Conservation (phyloP, 1,284 basidiomycete genomes). For the Malassezia pachydermatis region DNA sequence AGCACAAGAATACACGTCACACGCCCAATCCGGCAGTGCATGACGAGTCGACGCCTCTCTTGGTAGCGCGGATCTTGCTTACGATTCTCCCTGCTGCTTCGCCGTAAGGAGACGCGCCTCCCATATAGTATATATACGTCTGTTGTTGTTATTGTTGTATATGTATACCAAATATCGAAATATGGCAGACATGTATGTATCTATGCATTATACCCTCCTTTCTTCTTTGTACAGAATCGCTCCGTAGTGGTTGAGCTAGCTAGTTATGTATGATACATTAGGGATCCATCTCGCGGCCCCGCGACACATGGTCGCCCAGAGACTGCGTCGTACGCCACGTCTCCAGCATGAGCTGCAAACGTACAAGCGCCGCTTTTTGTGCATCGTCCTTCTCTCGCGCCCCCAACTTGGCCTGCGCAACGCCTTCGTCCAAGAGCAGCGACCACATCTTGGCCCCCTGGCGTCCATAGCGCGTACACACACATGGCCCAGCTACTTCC, state of each 20-base stretch:
- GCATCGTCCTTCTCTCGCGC: slow-evolving; percentile 20
- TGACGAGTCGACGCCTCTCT: not conserved
- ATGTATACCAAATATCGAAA: no score
- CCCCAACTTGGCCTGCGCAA: slow-evolving; percentile 22
- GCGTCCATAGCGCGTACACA: slow-evolving; percentile 26
- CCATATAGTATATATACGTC: no score
- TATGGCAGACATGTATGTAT: no score
- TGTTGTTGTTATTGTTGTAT: no score
- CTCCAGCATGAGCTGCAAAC: slow-evolving; percentile 44
- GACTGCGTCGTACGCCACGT: slow-evolving; percentile 39
- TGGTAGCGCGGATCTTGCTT: slow-evolving; percentile 16
- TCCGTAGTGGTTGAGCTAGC: no score
- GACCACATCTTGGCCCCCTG: slow-evolving; percentile 35
- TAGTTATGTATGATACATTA: slow-evolving; percentile 9
- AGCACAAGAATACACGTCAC: not conserved
- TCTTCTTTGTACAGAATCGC: no score
- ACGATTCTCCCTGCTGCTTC: slow-evolving; percentile 9
- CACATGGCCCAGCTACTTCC: slow-evolving; percentile 32
- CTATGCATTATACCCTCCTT: no score
- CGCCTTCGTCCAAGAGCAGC: slow-evolving; percentile 30
- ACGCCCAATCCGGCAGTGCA: no score
- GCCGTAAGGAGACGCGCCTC: no score
- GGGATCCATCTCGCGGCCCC: slow-evolving; percentile 11
- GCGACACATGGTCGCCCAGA: slow-evolving; percentile 8
- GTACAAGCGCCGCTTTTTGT: slow-evolving; percentile 32